Evolutionary conservation across 441 rosid species (phyloP), one percentile per base, ranked within the genome.

Genomic region (Erodium moschatum): DNA sequence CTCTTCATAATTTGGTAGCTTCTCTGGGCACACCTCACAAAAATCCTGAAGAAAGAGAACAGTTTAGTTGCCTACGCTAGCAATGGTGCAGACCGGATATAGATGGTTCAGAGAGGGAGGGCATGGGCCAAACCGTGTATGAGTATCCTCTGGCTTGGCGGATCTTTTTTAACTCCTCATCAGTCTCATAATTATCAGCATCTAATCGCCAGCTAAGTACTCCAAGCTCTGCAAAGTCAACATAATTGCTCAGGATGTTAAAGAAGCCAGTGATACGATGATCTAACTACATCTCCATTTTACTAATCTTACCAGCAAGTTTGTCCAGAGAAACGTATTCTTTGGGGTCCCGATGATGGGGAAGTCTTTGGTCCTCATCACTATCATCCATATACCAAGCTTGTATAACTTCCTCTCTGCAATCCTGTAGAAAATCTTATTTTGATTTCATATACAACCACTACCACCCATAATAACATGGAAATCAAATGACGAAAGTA

Each of bases 341-440:
- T 66, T 83, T 80, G 13, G 96, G 94, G 16, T 91, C 82, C 56
- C 80, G 85, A 77, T 86, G 97, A 80, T 89, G 98, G 29, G 91
- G 96, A 70, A 89, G 87, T 69, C 93, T 78, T 82, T 91, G 98
- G 70, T 91, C 97, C 62, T 88, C 93, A 33, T 83, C 38, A 65
- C 86, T 87, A 31, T 84, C 87, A 74, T 91, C 89, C 93, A 94
- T 89, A 79, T 87, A 91, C 96, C 97, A 91, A 54, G 96, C 97
- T 68, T 89, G 89, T n/a, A 90, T 62, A 64, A 90, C 96, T 71
- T 90, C 96, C 74, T 84, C 94, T 67, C 86, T 85, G 15, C 71
- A 50, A 82, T 85, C 90, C 96, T 87, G 67, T 35, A 60, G 3
- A 19, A n/a, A 65, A 48, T 48, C 3, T 44, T 44, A 44, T 44